Conservation (phyloP, 257 asterid genomes). For the Solanum bulbocastanum region DNA sequence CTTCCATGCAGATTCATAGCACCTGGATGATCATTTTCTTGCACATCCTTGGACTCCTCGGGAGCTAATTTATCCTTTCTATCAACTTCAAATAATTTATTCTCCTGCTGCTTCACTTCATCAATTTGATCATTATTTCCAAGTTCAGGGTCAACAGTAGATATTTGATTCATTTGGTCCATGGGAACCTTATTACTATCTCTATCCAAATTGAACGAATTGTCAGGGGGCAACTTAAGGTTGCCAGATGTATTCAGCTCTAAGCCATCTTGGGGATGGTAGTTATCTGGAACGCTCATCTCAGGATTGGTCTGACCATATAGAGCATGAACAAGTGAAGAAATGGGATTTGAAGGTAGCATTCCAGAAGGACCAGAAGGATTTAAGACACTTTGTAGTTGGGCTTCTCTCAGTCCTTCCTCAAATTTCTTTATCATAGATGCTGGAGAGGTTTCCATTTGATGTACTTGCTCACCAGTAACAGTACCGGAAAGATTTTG, state of each 20-base stretch:
- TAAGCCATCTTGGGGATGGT: constrained; percentile 17
- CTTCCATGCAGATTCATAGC: constrained; percentile 30
- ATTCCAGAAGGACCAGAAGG: constrained; percentile 15
- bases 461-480: constrained; percentile 30
- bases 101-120: constrained; percentile 18
- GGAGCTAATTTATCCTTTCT: constrained; percentile 5
- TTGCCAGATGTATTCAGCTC: constrained; percentile 17
- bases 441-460: constrained; percentile 14
- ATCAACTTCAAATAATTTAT: constrained; percentile 18
- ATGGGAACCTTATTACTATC: constrained; percentile 22
- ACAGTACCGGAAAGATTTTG: constrained; percentile 20
- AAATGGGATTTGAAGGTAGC: not conserved
- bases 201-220: constrained; percentile 11
- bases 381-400: constrained; percentile 18
- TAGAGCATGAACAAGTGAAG: constrained; percentile 8
- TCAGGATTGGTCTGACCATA: constrained; percentile 14
- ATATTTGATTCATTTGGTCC: constrained; percentile 19
- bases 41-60: constrained; percentile 24
- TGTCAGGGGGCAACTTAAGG: constrained; percentile 11
- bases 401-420: constrained; percentile 26
- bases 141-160: constrained; percentile 14
- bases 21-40: constrained; percentile 31
- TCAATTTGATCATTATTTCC: constrained; percentile 2
- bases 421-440: constrained; percentile 28
- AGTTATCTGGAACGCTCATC: constrained; percentile 14